Conservation (phyloP, 805 yeast genomes). For the Barnettozyma populi region DNA sequence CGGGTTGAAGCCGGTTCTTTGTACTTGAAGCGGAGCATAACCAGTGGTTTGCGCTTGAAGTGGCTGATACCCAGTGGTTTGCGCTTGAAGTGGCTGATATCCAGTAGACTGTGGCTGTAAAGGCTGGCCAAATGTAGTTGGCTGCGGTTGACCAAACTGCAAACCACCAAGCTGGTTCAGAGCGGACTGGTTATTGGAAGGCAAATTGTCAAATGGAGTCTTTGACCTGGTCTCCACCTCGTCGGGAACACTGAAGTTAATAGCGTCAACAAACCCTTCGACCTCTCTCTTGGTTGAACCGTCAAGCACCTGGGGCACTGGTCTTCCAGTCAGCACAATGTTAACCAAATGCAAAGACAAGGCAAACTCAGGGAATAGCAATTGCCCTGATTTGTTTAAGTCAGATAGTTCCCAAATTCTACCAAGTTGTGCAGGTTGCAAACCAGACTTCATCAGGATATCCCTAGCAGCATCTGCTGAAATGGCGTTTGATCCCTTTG, state of each 20-base stretch:
- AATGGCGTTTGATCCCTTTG: constrained; percentile 43
- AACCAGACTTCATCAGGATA: constrained; percentile 72
- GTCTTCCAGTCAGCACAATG: constrained; percentile 68
- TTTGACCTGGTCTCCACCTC: constrained; percentile 24
- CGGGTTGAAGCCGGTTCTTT: constrained; percentile 23
- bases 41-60: constrained; percentile 31
- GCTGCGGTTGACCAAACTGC: constrained; percentile 28
- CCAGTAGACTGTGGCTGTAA: constrained; percentile 24
- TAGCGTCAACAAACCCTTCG: constrained; percentile 82
- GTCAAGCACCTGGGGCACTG: constrained; percentile 70
- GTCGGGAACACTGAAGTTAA: constrained; percentile 72
- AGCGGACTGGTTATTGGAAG: constrained; percentile 26
- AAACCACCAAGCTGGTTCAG: constrained; percentile 31
- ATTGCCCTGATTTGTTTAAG: constrained; percentile 75
- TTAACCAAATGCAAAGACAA: constrained; percentile 85
- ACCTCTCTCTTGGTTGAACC: constrained; percentile 76
- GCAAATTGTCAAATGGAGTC: constrained; percentile 38
- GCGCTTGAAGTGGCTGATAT: constrained; percentile 29
- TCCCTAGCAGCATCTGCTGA: constrained; percentile 72
- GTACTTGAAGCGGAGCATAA: constrained; percentile 27
- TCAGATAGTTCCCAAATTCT: constrained; percentile 92
- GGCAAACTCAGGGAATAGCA: constrained; percentile 92
- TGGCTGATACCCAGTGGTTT: constrained; percentile 23
- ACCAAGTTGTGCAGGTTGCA: constrained; percentile 69
- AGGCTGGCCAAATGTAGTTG: constrained; percentile 20